Conservation (phyloP, 2,329 filamentous ascomycete species). For the Aureobasidium sp. region DNA sequence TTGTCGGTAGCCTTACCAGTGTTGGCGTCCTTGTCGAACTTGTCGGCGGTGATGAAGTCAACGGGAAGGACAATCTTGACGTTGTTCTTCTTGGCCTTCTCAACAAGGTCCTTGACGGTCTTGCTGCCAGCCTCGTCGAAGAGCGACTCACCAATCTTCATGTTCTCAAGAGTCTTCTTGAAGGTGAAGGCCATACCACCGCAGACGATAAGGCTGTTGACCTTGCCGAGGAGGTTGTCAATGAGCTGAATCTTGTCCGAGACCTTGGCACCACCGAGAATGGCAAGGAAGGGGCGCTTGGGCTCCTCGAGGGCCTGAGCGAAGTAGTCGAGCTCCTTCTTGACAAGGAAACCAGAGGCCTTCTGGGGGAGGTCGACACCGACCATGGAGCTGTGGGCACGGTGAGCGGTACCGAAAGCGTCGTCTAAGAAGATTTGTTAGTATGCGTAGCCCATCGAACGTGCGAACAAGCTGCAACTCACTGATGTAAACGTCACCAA, state of each 20-base stretch:
- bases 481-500: slow-evolving; percentile 97
- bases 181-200: slow-evolving; percentile 99
- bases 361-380: slow-evolving; percentile 93
- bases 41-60: slow-evolving; percentile 94
- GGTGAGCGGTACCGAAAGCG: slow-evolving; percentile 96
- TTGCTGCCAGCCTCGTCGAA: slow-evolving; percentile 93
- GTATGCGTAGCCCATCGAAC: neutral
- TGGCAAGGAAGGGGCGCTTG: slow-evolving; percentile 93
- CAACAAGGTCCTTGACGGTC: slow-evolving; percentile 77
- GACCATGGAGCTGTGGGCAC: slow-evolving; percentile 98
- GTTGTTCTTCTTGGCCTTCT: slow-evolving; percentile 94
- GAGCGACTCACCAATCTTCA: slow-evolving; percentile 82
- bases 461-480: slow-evolving; percentile 34
- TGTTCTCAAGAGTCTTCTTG: slow-evolving; percentile 93
- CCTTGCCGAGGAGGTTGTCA: slow-evolving; percentile 97
- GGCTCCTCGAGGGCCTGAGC: slow-evolving; percentile 91
- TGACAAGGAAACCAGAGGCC: slow-evolving; percentile 96
- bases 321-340: slow-evolving; percentile 99
- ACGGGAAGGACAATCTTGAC: slow-evolving; percentile 92
- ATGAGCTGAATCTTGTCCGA: slow-evolving; percentile 99
- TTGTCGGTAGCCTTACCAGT: slow-evolving; percentile 76
- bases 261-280: slow-evolving; percentile 96
- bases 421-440: slow-evolving; percentile 56
- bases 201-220: slow-evolving; percentile 93
- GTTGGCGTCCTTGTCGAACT: slow-evolving; percentile 80